Conservation (phyloP, 768 basidiomycete genomes). For the Aureoboletus auriporus region DNA sequence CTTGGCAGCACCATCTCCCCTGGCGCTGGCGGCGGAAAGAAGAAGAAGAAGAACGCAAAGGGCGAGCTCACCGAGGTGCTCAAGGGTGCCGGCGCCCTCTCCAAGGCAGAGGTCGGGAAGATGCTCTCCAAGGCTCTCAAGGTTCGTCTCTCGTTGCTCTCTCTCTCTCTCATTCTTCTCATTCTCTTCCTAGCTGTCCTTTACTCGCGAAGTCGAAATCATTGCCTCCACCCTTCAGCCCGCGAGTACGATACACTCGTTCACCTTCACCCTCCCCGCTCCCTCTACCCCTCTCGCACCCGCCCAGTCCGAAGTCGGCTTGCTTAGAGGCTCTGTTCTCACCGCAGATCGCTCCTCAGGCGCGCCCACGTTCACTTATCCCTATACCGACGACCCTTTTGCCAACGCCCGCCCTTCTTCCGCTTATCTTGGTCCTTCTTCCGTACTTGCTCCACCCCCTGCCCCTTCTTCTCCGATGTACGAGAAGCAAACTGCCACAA, state of each 20-base stretch:
- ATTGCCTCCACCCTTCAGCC: slow-evolving; percentile 94
- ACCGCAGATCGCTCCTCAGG: slow-evolving; percentile 64
- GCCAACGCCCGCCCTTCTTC: slow-evolving; percentile 65
- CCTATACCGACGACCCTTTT: slow-evolving; percentile 75
- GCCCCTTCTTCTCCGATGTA: slow-evolving; percentile 26
- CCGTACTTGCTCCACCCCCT: slow-evolving; percentile 44
- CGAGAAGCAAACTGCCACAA: slow-evolving; percentile 27
- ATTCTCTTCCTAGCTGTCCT: slow-evolving; percentile 59
- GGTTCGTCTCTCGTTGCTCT: slow-evolving; percentile 34
- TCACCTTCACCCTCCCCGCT: slow-evolving; percentile 82
- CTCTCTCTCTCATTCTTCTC: neutral
- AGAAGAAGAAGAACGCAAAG: slow-evolving; percentile 61
- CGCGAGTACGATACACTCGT: slow-evolving; percentile 87
- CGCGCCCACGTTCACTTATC: slow-evolving; percentile 62
- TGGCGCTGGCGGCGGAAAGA: slow-evolving; percentile 76
- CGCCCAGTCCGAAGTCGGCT: slow-evolving; percentile 53
- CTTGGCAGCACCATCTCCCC: slow-evolving; percentile 85
- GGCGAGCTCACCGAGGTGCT: slow-evolving; percentile 49
- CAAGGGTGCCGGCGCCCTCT: slow-evolving; percentile 77
- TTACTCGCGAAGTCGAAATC: slow-evolving; percentile 89
- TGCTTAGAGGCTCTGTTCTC: slow-evolving; percentile 72
- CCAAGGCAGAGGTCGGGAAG: slow-evolving; percentile 83
- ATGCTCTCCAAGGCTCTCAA: slow-evolving; percentile 91
- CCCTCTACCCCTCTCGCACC: slow-evolving; percentile 74
- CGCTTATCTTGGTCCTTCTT: slow-evolving; percentile 76